These are phyloP conservation scores for Debaryomycetaceae sp. DNA, from an alignment of 1,139 yeast species.

Conservation along the genomic window DNA sequence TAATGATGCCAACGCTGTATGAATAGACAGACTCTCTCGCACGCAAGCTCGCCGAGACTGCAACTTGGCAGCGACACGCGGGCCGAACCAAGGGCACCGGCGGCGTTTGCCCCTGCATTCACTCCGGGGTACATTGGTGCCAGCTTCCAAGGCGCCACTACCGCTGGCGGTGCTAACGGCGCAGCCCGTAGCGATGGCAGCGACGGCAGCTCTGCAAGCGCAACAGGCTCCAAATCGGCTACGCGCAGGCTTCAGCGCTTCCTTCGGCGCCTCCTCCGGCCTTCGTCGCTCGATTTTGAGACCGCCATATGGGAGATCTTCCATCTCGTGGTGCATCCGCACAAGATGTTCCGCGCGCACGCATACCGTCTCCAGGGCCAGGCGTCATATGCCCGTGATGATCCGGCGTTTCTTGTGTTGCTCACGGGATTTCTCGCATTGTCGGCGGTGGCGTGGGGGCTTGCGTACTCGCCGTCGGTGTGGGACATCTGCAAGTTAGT, in stretches of 20 bases:
- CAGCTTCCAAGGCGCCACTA: too few relatives aligned
- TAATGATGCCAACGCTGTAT: too few relatives aligned
- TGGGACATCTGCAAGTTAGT: constrained; percentile 59
- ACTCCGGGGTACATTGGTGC: too few relatives aligned
- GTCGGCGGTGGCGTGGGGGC: constrained; percentile 88
- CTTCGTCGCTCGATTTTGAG: constrained; percentile 83
- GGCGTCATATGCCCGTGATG: constrained; percentile 74
- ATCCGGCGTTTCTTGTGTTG: constrained; percentile 79
- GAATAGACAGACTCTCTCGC: too few relatives aligned
- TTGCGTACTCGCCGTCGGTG: constrained; percentile 67
- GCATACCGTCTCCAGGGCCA: constrained; percentile 51
- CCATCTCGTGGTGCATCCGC: constrained; percentile 68
- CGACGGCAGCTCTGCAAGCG: too few relatives aligned
- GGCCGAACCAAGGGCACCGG: neutral
- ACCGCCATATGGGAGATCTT: constrained; percentile 91
- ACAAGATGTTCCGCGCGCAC: constrained; percentile 75
- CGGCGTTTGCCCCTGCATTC: constrained; percentile 2
- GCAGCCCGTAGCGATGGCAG: neutral
- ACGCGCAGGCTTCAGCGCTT: constrained; percentile 19
- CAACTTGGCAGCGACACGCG: too few relatives aligned
- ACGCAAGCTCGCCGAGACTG: too few relatives aligned
- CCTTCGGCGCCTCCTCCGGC: constrained; percentile 51
- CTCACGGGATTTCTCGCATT: constrained; percentile 59
- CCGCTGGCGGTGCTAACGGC: constrained; percentile 1
- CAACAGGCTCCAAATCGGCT: constrained; percentile 5